Evolutionary conservation across 148 eudicot genomes (phyloP), one percentile per base, ranked within the genome.

Genomic region (Cornus kousa): DNA sequence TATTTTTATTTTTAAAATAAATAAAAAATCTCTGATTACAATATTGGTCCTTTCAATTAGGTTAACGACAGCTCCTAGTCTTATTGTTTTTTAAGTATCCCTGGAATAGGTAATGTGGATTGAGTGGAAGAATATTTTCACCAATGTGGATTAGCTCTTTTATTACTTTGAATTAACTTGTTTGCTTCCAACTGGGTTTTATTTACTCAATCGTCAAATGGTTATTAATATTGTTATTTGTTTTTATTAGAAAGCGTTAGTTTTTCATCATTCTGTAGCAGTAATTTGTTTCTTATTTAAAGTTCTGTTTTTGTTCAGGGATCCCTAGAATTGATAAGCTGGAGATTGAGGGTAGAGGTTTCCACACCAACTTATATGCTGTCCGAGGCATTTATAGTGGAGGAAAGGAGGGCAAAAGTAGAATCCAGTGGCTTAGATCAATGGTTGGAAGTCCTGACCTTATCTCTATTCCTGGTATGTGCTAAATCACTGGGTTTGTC

Each of bases 371-470:
- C 83, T 86, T 96, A 75, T 96, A 92, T 85, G 95, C 97, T 78
- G 90, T 94, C 37, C 93, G 94, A 78, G 98, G 99, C 74, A 74
- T 68, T 75, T 96, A 96, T 80, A 90, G 95, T 62, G 99, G 99
- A 50, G 99, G 99, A 72, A 92, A 80, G 81, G 99, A 96, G 82
- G 99, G 99, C 28, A 96, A 91, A 86, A 94, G 99, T 87, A 89
- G 89, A 88, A 89, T 94, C 76, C 99, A 96, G 85, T 96, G 99
- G 99, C 99, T 96, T 80, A 87, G 99, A 83, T 96, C 97, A 73
- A 96, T 96, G 99, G 91, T 92, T 81, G 99, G 99, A 81, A 96
- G 99, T 83, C 99, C 99, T 57, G 99, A 96, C 80, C 95, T 93
- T 76, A 96, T 96, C 80, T 90, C 97, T 75, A 92, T 96, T 79